These are phyloP conservation scores for Coprinellus micaceus DNA, from an alignment of 768 basidiomycete genomes.

Conservation along the genomic window DNA sequence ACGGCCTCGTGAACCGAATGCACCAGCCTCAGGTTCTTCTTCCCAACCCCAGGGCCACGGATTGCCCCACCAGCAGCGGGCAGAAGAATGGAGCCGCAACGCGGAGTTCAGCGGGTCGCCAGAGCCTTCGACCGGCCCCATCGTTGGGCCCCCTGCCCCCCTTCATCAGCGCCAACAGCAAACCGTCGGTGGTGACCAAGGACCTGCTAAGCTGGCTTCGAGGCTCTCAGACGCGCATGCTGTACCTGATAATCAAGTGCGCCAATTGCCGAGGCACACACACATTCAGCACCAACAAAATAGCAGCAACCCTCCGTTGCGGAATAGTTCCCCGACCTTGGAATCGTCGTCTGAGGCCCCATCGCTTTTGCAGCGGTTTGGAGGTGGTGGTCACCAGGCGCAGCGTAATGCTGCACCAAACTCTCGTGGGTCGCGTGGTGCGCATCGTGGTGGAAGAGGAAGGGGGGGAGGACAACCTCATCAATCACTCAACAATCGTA, in stretches of 20 bases:
- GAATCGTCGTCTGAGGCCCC: not conserved
- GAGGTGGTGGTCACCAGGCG: not conserved
- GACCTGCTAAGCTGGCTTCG: not conserved
- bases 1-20: not conserved
- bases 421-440: not conserved
- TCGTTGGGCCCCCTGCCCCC: not conserved
- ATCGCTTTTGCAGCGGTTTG: not conserved
- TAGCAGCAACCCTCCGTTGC: not conserved
- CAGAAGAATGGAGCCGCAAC: not conserved
- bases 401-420: not conserved
- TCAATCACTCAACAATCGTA: not conserved
- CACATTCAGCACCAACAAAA: not conserved
- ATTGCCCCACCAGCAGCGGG: not conserved
- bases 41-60: not conserved
- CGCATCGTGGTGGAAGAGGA: not conserved
- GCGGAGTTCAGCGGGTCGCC: not conserved
- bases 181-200: not conserved
- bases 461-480: not conserved
- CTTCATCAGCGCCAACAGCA: not conserved
- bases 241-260: not conserved
- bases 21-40: not conserved
- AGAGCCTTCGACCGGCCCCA: not conserved
- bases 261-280: too few species aligned
- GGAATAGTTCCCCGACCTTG: not conserved
- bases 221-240: not conserved